Conservation (phyloP, 2,329 filamentous ascomycete species). For the Incumbomyces lentus region DNA sequence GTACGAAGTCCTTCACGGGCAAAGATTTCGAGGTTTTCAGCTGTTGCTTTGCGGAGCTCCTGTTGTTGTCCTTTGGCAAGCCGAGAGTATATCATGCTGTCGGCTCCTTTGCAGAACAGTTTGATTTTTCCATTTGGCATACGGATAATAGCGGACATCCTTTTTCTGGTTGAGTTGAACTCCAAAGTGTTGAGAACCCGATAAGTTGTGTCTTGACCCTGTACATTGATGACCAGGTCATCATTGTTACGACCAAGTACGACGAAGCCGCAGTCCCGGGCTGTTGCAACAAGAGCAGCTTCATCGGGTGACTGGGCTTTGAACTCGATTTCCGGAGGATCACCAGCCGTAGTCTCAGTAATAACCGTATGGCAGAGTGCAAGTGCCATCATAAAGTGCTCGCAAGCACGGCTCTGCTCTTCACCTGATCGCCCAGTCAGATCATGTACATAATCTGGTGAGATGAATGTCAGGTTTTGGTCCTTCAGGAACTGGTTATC, state of each 20-base stretch:
- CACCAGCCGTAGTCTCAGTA: conserved; percentile 78
- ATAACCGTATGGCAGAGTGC: conserved; percentile 97
- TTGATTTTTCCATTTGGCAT: conserved; percentile 88
- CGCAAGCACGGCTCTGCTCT: conserved; percentile 66
- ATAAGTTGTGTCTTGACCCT: conserved; percentile 77
- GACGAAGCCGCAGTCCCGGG: conserved; percentile 89
- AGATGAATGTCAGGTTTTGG: conserved; percentile 82
- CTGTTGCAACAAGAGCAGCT: conserved; percentile 84
- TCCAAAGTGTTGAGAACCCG: conserved; percentile 88
- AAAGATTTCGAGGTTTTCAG: conserved; percentile 93
- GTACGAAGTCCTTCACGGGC: conserved; percentile 90
- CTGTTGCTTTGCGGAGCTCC: conserved; percentile 71
- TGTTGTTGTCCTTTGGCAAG: conserved; percentile 75
- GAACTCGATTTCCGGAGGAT: conserved; percentile 83
- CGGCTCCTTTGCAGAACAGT: conserved; percentile 93
- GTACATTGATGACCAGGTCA: conserved; percentile 73
- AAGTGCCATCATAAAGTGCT: conserved; percentile 87
- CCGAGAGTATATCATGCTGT: conserved; percentile 92
- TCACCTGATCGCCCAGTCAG: conserved; percentile 64
- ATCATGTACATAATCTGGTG: conserved; percentile 79
- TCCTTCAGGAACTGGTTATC: conserved; percentile 86
- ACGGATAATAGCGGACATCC: conserved; percentile 93
- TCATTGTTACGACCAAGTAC: conserved; percentile 72
- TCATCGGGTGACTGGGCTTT: conserved; percentile 97
- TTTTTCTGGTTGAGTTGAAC: conserved; percentile 92